These are phyloP conservation scores for Xylaria sp. DNA, from an alignment of 2,329 filamentous ascomycete species.

Conservation along the genomic window DNA sequence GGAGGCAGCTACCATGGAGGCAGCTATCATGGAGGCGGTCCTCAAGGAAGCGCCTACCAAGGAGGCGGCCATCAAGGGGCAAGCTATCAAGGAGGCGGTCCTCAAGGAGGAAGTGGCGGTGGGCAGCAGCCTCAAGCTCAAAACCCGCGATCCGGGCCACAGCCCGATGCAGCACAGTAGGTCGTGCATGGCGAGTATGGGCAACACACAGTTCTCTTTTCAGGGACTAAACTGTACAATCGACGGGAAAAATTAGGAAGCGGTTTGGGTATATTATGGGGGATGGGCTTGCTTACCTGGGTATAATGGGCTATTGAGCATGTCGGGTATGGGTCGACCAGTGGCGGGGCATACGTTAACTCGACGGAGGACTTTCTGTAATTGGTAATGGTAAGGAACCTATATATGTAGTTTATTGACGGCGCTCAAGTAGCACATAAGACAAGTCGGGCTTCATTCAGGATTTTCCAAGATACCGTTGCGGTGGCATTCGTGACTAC, in stretches of 20 bases:
- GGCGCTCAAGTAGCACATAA: neutral
- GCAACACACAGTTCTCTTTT: neutral
- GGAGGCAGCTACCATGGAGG: no score
- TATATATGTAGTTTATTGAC: neutral
- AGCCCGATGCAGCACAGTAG: neutral
- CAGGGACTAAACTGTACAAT: neutral
- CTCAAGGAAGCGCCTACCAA: no score
- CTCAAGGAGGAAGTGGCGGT: slow-evolving; percentile 21
- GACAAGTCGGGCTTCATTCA: neutral
- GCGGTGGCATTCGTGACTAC: neutral
- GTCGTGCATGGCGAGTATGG: neutral
- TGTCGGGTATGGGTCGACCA: neutral
- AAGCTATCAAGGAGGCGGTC: no score
- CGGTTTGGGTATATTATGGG: neutral
- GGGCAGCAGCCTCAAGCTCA: slow-evolving; percentile 9
- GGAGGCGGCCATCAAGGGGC: no score
- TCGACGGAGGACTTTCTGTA: slow-evolving; percentile 3
- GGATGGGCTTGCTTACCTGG: neutral
- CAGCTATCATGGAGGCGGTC: no score
- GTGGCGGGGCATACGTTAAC: neutral
- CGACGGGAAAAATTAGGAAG: neutral
- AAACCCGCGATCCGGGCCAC: slow-evolving; percentile 11
- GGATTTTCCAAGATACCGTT: neutral
- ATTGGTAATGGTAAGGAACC: neutral
- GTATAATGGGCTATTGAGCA: neutral